Percentiles rank a stretch among this genome's conserved stretches.
Conservation (phyloP, 2,329 filamentous ascomycete genomes). For the Aspergillus hiratsukae region DNA sequence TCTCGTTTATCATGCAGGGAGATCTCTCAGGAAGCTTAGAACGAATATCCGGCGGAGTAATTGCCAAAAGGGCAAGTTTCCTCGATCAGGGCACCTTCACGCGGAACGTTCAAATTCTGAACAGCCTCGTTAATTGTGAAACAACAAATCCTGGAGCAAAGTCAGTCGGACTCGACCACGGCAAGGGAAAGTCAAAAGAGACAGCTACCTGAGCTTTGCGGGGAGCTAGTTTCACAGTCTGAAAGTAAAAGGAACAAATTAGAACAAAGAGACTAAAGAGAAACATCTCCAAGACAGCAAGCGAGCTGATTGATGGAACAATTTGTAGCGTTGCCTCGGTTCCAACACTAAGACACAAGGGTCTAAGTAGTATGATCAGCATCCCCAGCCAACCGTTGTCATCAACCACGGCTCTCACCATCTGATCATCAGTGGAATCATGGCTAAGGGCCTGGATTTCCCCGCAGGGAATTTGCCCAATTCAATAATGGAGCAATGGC, state of each 20-base stretch:
- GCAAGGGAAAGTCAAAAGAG: conserved; percentile 1
- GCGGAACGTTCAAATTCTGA: neutral
- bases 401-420: neutral
- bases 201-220: conserved; percentile 9
- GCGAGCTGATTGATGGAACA: conserved; percentile 22
- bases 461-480: conserved; percentile 32
- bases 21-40: neutral
- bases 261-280: neutral
- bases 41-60: neutral
- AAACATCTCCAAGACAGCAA: conserved; percentile 1
- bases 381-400: neutral
- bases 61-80: neutral
- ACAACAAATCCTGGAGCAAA: neutral
- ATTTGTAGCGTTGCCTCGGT: conserved; percentile 12
- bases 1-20: neutral
- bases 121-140: neutral
- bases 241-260: neutral
- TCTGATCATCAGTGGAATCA: neutral
- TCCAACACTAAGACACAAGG: conserved; percentile 6
- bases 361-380: no score
- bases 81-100: neutral
- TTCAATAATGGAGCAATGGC: conserved; percentile 10
- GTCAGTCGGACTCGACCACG: neutral
- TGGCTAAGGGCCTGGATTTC: conserved; percentile 9
- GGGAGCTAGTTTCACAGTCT: neutral